A percentile compares a stretch with the other conserved stretches of the same genome.
phyloP scores from a whole-genome alignment of 176 grass and related monocot species.

The Triticum dicoccoides region DNA sequence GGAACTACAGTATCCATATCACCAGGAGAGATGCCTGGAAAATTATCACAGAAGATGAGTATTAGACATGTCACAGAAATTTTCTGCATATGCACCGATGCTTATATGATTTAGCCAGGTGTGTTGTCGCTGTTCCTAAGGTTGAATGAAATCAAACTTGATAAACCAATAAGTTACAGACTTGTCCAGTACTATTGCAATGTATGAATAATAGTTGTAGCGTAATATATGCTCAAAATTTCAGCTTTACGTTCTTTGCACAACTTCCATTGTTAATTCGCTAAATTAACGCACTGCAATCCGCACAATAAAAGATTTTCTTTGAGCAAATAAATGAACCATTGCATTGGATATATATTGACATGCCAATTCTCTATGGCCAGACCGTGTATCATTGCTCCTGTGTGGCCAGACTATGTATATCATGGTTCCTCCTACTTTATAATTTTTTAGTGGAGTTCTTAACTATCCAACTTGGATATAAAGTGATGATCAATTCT shows the following conservation, averaged over 20 bases:
- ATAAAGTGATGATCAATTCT: background rate
- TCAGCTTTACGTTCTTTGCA: conserved; percentile 9
- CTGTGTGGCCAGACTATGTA: background rate
- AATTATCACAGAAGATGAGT: conserved; percentile 7
- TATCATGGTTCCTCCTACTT: background rate
- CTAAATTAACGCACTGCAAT: background rate
- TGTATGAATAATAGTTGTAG: background rate
- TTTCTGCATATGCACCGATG: background rate
- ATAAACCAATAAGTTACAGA: conserved; percentile 3
- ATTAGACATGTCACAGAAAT: background rate
- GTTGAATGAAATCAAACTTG: background rate
- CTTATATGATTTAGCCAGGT: background rate
- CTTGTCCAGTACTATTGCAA: background rate
- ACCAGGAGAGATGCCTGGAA: conserved; percentile 56
- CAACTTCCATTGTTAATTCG: conserved; percentile 6
- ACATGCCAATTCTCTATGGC: background rate
- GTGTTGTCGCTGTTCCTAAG: background rate
- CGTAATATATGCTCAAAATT: background rate
- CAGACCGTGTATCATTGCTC: background rate
- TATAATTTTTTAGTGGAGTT: background rate
- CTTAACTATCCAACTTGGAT: background rate
- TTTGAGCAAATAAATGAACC: background rate
- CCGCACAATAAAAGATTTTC: background rate
- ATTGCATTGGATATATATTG: conserved; percentile 6
- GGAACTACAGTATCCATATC: conserved; percentile 20